These are phyloP conservation scores for Apiotrichum laibachii DNA, from an alignment of 1,284 basidiomycete genomes.

Conservation along the genomic window DNA sequence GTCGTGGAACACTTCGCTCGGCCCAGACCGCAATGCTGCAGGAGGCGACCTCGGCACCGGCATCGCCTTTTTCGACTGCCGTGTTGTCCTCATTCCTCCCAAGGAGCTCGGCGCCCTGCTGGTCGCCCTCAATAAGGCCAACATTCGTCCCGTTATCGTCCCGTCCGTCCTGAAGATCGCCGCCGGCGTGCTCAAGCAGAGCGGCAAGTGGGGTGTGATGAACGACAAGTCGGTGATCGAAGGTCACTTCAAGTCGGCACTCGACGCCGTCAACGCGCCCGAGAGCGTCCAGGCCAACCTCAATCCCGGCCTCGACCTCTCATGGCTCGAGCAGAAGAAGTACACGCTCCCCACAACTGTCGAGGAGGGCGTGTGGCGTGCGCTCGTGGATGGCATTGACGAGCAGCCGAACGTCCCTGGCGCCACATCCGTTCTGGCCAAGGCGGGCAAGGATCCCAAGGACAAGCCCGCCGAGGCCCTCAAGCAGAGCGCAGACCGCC, in stretches of 20 bases:
- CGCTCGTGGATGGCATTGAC: constrained; percentile 22
- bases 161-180: constrained; percentile 21
- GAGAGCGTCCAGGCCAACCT: constrained; percentile 12
- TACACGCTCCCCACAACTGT: constrained; percentile 19
- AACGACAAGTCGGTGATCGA: constrained; percentile 18
- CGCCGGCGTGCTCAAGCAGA: constrained; percentile 13
- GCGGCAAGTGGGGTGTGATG: constrained; percentile 11
- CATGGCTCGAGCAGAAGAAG: constrained; percentile 19
- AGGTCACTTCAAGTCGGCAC: constrained; percentile 12
- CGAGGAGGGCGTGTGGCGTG: constrained; percentile 22
- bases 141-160: constrained; percentile 22
- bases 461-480: constrained; percentile 6
- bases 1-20: constrained; percentile 17
- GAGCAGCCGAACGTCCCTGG: constrained; percentile 11
- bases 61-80: constrained; percentile 20
- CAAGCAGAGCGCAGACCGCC: constrained; percentile 19
- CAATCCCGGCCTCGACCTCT: constrained; percentile 21
- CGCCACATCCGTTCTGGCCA: constrained; percentile 5
- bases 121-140: constrained; percentile 11
- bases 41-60: constrained; percentile 5
- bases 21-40: constrained; percentile 10
- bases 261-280: constrained; percentile 12
- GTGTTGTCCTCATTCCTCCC: constrained; percentile 10
- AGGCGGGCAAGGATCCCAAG: constrained; percentile 8
- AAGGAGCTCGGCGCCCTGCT: constrained; percentile 22